Conservation (phyloP, 768 basidiomycete species). For the Phylloporus arenicola region DNA sequence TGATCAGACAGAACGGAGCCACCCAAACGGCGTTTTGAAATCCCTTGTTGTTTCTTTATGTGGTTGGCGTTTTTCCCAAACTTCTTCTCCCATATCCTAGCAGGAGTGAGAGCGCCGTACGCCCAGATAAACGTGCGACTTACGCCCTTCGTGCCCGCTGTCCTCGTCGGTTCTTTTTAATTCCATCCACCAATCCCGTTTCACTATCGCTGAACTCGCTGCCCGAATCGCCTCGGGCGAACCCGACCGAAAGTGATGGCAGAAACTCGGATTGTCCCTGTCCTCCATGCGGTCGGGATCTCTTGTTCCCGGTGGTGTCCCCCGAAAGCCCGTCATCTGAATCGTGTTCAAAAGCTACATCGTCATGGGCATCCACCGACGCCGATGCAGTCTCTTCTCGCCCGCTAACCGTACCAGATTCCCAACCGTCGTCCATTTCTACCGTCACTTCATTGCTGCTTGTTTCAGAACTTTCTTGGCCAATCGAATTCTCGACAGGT, state of each 20-base stretch:
- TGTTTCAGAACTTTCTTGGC: slow-evolving; percentile 15
- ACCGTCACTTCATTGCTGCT: slow-evolving; percentile 3
- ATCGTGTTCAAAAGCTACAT: slow-evolving; percentile 25
- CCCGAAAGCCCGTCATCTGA: slow-evolving; percentile 22
- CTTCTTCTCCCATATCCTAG: slow-evolving; percentile 97
- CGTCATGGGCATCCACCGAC: slow-evolving; percentile 28
- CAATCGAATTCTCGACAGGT: not conserved
- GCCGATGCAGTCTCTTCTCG: slow-evolving; percentile 35
- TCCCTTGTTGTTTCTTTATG: slow-evolving; percentile 53
- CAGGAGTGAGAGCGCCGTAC: slow-evolving; percentile 2
- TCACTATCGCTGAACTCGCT: slow-evolving; percentile 74
- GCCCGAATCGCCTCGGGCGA: slow-evolving; percentile 70
- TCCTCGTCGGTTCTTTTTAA: slow-evolving; percentile 84
- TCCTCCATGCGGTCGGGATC: slow-evolving; percentile 20
- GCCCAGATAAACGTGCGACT: slow-evolving; percentile 35
- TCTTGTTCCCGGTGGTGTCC: slow-evolving; percentile 5
- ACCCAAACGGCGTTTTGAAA: slow-evolving; percentile 12
- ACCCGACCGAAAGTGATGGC: slow-evolving; percentile 85
- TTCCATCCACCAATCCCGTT: slow-evolving; percentile 44
- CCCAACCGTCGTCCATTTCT: slow-evolving; percentile 31
- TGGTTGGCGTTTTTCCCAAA: slow-evolving; percentile 90
- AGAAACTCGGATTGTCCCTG: slow-evolving; percentile 59
- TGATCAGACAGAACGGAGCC: slow-evolving; percentile 13
- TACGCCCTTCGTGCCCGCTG: slow-evolving; percentile 93
- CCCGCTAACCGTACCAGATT: slow-evolving; percentile 38